Evolutionary conservation across 1,284 basidiomycete species (phyloP).

Genomic region (Cryptococcus sp.): DNA sequence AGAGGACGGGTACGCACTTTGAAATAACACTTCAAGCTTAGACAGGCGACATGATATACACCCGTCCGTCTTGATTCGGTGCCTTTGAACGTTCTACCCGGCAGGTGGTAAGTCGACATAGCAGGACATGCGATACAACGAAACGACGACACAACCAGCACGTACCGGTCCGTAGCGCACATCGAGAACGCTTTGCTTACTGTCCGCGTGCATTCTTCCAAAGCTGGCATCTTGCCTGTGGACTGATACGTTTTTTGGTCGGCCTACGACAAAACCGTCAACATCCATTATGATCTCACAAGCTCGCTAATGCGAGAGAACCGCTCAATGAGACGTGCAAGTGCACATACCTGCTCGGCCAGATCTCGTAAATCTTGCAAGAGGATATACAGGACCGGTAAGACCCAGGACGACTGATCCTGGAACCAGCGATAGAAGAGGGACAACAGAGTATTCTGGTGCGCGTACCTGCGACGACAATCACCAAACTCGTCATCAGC

Average conservation of each 20-base stretch:
- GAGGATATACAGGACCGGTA: constrained; percentile 75
- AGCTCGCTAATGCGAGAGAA: no score
- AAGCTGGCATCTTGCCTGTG: constrained; percentile 61
- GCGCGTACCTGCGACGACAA: constrained; percentile 31
- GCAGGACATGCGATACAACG: no score
- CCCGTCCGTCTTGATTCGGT: constrained; percentile 87
- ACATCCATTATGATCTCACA: no score
- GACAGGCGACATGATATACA: constrained; percentile 88
- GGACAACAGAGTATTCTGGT: constrained; percentile 55
- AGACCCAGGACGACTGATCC: constrained; percentile 76
- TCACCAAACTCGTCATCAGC: not conserved
- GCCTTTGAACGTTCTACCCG: constrained; percentile 63
- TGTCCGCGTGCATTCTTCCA: constrained; percentile 88
- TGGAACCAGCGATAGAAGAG: constrained; percentile 75
- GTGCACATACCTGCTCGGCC: constrained; percentile 59
- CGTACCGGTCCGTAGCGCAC: constrained; percentile 85
- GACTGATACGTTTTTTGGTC: constrained; percentile 54
- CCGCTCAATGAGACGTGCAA: no score
- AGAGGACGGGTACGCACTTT: constrained; percentile 59
- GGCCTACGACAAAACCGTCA: constrained; percentile 26
- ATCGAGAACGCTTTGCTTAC: constrained; percentile 90
- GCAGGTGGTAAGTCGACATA: constrained; percentile 1
- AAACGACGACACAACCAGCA: no score
- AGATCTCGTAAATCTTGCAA: constrained; percentile 76
- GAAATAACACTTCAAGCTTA: constrained; percentile 94